Percentiles rank a stretch among this genome's conserved stretches.
These are phyloP conservation scores for Puccinia triticina DNA, from an alignment of 1,284 basidiomycete species.

Conservation along the genomic window DNA sequence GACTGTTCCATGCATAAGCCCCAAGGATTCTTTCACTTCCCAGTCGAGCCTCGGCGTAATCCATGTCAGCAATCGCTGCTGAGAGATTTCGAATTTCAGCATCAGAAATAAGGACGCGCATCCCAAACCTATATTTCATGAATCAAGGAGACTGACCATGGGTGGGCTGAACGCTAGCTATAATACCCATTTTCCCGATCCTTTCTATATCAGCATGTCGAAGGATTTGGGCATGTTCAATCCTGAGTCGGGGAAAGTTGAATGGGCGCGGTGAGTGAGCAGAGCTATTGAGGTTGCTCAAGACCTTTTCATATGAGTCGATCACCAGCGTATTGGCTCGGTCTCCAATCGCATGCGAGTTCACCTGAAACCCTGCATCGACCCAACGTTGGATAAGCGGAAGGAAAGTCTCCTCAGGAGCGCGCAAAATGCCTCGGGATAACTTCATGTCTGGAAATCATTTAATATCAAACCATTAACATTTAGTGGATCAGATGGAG, in stretches of 20 bases:
- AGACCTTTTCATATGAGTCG: constrained; percentile 55
- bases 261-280: background rate
- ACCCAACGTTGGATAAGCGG: constrained; percentile 47
- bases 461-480: constrained; percentile 53
- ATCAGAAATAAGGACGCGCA: background rate
- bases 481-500: constrained; percentile 54
- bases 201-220: constrained; percentile 53
- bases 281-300: constrained; percentile 31
- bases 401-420: constrained; percentile 5
- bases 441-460: constrained; percentile 42
- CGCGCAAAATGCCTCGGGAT: constrained; percentile 26
- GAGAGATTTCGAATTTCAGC: background rate
- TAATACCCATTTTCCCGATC: constrained; percentile 55
- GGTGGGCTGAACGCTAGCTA: constrained; percentile 58
- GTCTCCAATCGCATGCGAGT: constrained; percentile 56
- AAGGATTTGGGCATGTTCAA: constrained; percentile 58
- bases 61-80: constrained; percentile 55
- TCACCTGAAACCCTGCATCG: constrained; percentile 41
- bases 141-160: constrained; percentile 54
- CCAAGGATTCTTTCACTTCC: constrained; percentile 54
- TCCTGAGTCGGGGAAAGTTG: constrained; percentile 53
- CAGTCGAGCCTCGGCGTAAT: constrained; percentile 56
- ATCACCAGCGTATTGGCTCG: constrained; percentile 57
- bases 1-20: constrained; percentile 57
- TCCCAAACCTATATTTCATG: background rate